Base-by-base conservation (phyloP, 257 asterid genomes). In the Catharanthus roseus region DNA sequence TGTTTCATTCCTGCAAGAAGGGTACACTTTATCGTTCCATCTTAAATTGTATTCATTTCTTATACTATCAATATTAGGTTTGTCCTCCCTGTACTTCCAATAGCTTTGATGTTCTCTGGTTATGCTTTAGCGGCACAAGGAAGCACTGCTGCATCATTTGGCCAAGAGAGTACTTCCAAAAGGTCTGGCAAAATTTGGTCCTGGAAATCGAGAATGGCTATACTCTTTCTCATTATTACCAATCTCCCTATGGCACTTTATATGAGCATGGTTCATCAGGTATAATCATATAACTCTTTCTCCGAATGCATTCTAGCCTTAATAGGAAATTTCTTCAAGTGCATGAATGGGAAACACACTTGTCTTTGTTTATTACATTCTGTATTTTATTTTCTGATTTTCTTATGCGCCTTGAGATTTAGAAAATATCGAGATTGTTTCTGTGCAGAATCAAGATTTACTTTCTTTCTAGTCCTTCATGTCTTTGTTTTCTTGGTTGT, bases 181-280 rank as follows among this genome's bases (percentile, higher is more conserved):
- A 75, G 77, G 51, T 68, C 76, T 71, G 61, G 51, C 39, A 53
- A 44, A 10, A 80, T 73, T 31, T 45, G 80, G 69, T 75, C 70
- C 62, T 31, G 72, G 16, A 88, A 80, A 83, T 78, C 81, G 81
- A 82, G 71, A 65, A 31, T 84, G 72, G 84, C 87, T 15, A 72
- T 87, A 36, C 19, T 79, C 36, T 86, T 95, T 81, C 83, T 95
- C 67, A 85, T 90, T 15, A 74, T 79, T 16, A 95, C 96, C 77
- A 95, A 95, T 84, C 61, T 95, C 56, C 99, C 97, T 24, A 87
- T 91, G 98, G 96, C 98, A 7, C 78, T 95, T 41, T 95, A 91
- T 71, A 95, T 89, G 98, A 89, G 95, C 73, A 72, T 83, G 90
- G 85, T 89, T 81, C 99, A 95, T 86, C 99, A 91, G 99, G 99